These are phyloP conservation scores for Haematococcus lacustris DNA, from an alignment of 139 green algal species.

Conservation along the genomic window DNA sequence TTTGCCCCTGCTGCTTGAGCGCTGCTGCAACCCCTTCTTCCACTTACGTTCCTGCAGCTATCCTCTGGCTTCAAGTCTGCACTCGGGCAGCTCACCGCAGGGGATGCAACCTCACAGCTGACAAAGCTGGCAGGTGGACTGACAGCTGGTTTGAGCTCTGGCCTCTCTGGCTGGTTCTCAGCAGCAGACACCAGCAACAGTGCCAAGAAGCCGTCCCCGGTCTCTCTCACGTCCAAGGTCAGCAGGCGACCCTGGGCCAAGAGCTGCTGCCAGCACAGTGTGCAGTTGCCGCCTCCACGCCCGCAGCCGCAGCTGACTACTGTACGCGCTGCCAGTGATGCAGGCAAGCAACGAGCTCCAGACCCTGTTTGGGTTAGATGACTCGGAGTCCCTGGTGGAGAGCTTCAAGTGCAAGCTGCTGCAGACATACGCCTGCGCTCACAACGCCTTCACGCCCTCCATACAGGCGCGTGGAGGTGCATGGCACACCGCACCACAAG, in stretches of 20 bases:
- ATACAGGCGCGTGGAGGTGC: too few species aligned
- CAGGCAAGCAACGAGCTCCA: constrained; percentile 32
- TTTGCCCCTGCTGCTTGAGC: neutral
- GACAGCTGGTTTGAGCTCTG: neutral
- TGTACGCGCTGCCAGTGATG: too few species aligned
- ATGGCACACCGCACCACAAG: too few species aligned
- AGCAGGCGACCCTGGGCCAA: neutral
- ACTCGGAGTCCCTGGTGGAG: constrained; percentile 26
- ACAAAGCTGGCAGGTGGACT: neutral
- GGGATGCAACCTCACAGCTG: neutral
- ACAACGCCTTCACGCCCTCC: constrained; percentile 61
- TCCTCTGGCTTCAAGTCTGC: neutral
- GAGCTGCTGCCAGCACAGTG: neutral
- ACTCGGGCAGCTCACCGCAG: neutral
- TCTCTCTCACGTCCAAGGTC: too few species aligned
- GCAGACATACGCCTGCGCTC: constrained; percentile 36
- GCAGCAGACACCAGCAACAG: neutral
- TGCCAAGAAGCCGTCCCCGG: too few species aligned
- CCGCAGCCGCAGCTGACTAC: too few species aligned
- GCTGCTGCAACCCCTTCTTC: neutral
- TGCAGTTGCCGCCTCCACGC: neutral
- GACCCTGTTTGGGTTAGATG: constrained; percentile 41
- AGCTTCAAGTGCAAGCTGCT: neutral
- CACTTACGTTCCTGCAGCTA: neutral
- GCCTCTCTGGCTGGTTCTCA: neutral